phyloP scores from a whole-genome alignment of 805 yeast species.

The Wickerhamiella slavikovae region DNA sequence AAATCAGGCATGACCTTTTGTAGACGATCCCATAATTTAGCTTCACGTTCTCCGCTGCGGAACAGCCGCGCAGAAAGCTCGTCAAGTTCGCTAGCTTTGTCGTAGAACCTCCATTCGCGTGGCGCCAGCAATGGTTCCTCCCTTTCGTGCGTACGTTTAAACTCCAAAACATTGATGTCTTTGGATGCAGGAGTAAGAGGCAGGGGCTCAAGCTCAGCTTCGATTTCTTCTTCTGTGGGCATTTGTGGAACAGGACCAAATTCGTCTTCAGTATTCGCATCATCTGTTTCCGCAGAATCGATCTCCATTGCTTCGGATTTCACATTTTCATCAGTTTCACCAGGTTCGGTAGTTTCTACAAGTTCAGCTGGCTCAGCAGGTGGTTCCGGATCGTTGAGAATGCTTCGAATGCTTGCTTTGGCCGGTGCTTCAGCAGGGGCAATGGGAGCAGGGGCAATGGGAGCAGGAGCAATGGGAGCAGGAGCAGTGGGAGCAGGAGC shows the following conservation, averaged over 20 bases:
- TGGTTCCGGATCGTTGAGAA: background rate
- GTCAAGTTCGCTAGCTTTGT: constrained; percentile 7
- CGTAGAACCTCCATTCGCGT: constrained; percentile 12
- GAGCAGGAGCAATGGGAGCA: background rate
- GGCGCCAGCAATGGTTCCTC: constrained; percentile 3
- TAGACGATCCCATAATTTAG: constrained; percentile 3
- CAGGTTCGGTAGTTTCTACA: background rate
- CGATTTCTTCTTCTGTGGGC: constrained; percentile 1
- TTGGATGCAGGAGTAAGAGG: background rate
- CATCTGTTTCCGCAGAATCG: too few species aligned
- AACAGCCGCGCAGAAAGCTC: constrained; percentile 3
- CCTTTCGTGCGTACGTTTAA: constrained; percentile 6
- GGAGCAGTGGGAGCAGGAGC: background rate
- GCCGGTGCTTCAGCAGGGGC: background rate
- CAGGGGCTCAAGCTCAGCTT: background rate
- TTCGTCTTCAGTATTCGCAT: too few species aligned
- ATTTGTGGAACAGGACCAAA: background rate
- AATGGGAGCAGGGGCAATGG: background rate
- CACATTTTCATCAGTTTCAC: background rate
- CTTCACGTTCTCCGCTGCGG: constrained; percentile 9
- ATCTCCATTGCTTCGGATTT: too few species aligned
- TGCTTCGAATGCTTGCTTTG: background rate
- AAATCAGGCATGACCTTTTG: constrained; percentile 1
- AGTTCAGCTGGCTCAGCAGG: background rate
- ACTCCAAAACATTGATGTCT: constrained; percentile 3